Conservation (phyloP, 176 grass and related monocot genomes). For the Eragrostis curvula region DNA sequence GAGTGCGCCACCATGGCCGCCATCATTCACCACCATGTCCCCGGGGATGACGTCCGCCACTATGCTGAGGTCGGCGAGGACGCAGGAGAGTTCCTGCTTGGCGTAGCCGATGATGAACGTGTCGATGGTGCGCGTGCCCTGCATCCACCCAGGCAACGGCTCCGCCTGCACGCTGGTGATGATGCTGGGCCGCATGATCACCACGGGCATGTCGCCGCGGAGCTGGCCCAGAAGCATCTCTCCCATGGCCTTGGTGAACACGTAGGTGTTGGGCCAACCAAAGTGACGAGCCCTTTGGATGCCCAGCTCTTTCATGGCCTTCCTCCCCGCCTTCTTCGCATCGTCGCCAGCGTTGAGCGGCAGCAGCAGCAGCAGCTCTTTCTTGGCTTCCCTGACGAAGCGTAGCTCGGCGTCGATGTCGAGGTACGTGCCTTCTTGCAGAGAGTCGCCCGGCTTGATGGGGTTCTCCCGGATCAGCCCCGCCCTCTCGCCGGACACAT, state of each 20-base stretch:
- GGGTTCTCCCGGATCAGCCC: conserved; percentile 67
- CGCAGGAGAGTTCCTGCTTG: conserved; percentile 73
- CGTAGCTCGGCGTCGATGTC: conserved; percentile 68
- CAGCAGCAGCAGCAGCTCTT: too few species aligned
- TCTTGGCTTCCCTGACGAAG: too few species aligned
- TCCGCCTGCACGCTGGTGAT: conserved; percentile 72
- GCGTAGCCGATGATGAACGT: conserved; percentile 70
- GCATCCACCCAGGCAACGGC: conserved; percentile 78
- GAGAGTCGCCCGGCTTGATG: conserved; percentile 56
- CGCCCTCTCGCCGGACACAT: too few species aligned
- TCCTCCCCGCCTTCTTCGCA: conserved; percentile 22
- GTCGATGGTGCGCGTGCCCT: too few species aligned
- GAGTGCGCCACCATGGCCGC: conserved; percentile 57
- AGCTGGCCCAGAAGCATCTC: conserved; percentile 63
- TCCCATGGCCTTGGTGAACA: too few species aligned
- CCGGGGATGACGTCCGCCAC: conserved; percentile 74
- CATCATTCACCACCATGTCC: conserved; percentile 90
- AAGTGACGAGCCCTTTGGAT: too few species aligned
- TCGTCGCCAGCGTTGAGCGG: background rate
- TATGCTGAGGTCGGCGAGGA: conserved; percentile 52
- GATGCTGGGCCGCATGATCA: too few species aligned
- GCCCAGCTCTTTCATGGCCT: too few species aligned
- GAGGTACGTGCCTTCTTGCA: conserved; percentile 53
- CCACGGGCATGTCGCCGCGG: conserved; percentile 52
- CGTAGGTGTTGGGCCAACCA: too few species aligned